These are phyloP conservation scores for Kodamaea jinghongensis DNA, from an alignment of 805 yeast genomes.

Conservation along the genomic window DNA sequence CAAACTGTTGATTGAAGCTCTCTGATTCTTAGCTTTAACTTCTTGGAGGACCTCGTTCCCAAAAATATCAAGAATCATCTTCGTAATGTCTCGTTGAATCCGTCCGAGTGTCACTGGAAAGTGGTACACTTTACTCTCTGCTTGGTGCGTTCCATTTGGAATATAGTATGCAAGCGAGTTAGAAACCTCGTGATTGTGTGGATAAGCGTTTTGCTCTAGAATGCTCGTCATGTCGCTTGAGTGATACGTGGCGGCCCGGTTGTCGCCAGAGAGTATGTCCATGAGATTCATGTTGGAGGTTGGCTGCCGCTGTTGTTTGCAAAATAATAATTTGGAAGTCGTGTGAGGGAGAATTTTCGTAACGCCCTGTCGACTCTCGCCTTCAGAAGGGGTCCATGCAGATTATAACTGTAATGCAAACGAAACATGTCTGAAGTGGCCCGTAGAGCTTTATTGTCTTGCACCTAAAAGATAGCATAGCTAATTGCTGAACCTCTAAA, in stretches of 20 bases:
- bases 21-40: slow-evolving; percentile 18
- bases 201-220: slow-evolving; percentile 6
- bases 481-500: no score
- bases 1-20: slow-evolving; percentile 38
- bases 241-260: slow-evolving; percentile 20
- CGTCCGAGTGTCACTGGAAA: slow-evolving; percentile 35
- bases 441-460: no score
- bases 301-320: not conserved
- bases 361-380: no score
- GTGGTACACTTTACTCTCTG: slow-evolving; percentile 18
- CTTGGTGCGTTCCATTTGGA: slow-evolving; percentile 1
- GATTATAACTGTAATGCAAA: no score
- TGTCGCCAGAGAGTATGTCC: slow-evolving; percentile 37
- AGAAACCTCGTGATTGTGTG: not conserved
- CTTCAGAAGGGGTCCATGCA: no score
- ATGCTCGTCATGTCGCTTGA: slow-evolving; percentile 9
- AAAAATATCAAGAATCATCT: slow-evolving; percentile 31
- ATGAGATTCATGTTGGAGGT: slow-evolving; percentile 32
- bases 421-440: no score
- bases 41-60: slow-evolving; percentile 24
- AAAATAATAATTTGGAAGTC: no score
- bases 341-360: no score
- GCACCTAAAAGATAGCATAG: no score
- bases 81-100: slow-evolving; percentile 35
- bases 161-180: slow-evolving; percentile 5